Percentiles rank a stretch among this genome's conserved stretches.
Evolutionary conservation across 2,329 filamentous ascomycete genomes (phyloP).

Genomic region (Trichophaea hybrida): DNA sequence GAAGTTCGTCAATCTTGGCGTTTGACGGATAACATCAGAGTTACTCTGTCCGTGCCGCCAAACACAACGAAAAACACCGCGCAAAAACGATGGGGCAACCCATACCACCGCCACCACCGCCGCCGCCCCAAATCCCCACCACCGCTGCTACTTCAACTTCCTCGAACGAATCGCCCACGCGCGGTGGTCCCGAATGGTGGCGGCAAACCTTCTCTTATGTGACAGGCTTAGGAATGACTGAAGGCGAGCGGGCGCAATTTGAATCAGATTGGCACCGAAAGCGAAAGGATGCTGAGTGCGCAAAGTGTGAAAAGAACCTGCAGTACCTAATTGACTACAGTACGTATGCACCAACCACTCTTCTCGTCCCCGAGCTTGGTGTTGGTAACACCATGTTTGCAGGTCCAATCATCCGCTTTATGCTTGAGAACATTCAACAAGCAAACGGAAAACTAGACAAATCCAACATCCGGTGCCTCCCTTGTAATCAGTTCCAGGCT

Average conservation of each 20-base stretch:
- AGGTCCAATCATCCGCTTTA: conserved; percentile 70
- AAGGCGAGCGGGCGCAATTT: conserved; percentile 58
- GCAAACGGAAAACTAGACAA: conserved; percentile 62
- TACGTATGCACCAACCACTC: conserved; percentile 24
- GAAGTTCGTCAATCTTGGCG: too few species aligned
- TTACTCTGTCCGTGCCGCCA: too few species aligned
- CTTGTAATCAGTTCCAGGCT: conserved; percentile 57
- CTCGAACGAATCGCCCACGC: neutral
- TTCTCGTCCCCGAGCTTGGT: neutral
- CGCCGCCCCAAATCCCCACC: conserved; percentile 3
- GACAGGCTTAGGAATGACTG: conserved; percentile 51
- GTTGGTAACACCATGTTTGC: neutral
- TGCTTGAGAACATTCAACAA: conserved; percentile 64
- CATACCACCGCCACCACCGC: conserved; percentile 9
- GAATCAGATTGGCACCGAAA: conserved; percentile 59
- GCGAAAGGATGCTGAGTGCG: conserved; percentile 65
- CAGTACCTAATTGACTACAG: conserved; percentile 73
- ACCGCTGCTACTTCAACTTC: neutral
- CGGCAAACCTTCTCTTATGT: conserved; percentile 76
- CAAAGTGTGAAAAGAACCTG: conserved; percentile 63
- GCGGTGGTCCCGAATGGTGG: conserved; percentile 39
- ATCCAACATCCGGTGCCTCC: conserved; percentile 65
- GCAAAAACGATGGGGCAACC: conserved; percentile 10
- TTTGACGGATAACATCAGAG: too few species aligned
- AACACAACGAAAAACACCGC: neutral